These are phyloP conservation scores for Zygoascus hellenicus DNA, from an alignment of 1,139 yeast genomes.

Conservation along the genomic window DNA sequence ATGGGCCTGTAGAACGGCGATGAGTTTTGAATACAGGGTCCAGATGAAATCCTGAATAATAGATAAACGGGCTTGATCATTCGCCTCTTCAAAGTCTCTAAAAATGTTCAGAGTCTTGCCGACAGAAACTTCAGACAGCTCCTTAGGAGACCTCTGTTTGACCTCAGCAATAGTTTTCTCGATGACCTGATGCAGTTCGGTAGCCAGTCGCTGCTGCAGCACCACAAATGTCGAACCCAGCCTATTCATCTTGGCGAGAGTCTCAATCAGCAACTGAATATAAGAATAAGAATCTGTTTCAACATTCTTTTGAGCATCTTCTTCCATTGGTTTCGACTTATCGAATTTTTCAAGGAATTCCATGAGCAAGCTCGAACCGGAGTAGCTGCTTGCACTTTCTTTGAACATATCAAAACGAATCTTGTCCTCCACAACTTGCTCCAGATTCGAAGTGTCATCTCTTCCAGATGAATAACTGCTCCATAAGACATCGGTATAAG, in stretches of 20 bases:
- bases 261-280: conserved; percentile 49
- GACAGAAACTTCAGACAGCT: not conserved
- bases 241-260: conserved; percentile 57
- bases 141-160: conserved; percentile 42
- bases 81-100: conserved; percentile 24
- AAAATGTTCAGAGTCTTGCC: conserved; percentile 10
- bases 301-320: conserved; percentile 30
- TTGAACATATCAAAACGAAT: conserved; percentile 27
- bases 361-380: conserved; percentile 34
- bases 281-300: conserved; percentile 52
- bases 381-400: conserved; percentile 23
- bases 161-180: conserved; percentile 61
- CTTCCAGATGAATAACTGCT: conserved; percentile 25
- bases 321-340: conserved; percentile 21
- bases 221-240: conserved; percentile 57
- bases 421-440: conserved; percentile 30
- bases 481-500: conserved; percentile 35
- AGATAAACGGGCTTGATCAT: conserved; percentile 34
- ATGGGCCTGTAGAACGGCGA: conserved; percentile 66
- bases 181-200: conserved; percentile 50
- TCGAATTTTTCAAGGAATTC: conserved; percentile 38
- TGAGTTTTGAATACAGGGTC: conserved; percentile 55
- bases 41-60: conserved; percentile 67
- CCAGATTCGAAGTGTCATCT: conserved; percentile 25
- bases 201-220: conserved; percentile 44